Base-by-base conservation (phyloP, 192 early-diverging fungal genomes). In the Coemansia sp. region DNA sequence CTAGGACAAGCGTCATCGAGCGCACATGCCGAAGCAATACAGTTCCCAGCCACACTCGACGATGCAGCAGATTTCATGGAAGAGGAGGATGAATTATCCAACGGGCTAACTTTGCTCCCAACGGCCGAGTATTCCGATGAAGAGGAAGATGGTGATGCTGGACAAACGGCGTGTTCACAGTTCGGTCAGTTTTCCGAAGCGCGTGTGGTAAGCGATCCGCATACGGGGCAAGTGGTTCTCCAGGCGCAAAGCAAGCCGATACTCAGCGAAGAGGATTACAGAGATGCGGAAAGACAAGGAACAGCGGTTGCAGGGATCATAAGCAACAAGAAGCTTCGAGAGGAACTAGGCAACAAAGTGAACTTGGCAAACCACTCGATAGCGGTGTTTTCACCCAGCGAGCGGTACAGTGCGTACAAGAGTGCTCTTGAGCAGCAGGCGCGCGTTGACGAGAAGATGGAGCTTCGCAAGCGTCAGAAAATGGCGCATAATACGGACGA, bases 281-380 rank as follows among this genome's bases (percentile, higher is more conserved):
- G 74, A 72, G 63, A 90, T 12, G 63, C 84, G 31, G 53, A 77
- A 56, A 33, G 86, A 53, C 86, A 72, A 23, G 75, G 75, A 4
- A 20, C 13, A 2, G 40, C 37, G 31, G 39, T 68, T 4, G 75
- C 75, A 1, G 65, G 64, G 5, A 58, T 62, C 0, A 26, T 68
- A 2, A 61, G 45, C 26, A 9, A 18, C 3, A 28, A 37, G 1
- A 23, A 37, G 18, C 12, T 67, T n/a, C 35, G 33, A 6, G n/a
- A 59, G 20, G 28, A 58, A 15, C 18, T 48, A 13, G 57, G 56
- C 18, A 49, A 56, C 9, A 31, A 39, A 3, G 16, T 37, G 5
- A 8, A 21, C 21, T 25, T 66, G 4, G 45, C 60, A 4, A 35
- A 21, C 18, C 18, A 55, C 3, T 61, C 51, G 7, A 12, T 73